Percentiles rank a stretch among this genome's conserved stretches.
Conservation (phyloP, 306 rosid genomes). For the Betula pendula region DNA sequence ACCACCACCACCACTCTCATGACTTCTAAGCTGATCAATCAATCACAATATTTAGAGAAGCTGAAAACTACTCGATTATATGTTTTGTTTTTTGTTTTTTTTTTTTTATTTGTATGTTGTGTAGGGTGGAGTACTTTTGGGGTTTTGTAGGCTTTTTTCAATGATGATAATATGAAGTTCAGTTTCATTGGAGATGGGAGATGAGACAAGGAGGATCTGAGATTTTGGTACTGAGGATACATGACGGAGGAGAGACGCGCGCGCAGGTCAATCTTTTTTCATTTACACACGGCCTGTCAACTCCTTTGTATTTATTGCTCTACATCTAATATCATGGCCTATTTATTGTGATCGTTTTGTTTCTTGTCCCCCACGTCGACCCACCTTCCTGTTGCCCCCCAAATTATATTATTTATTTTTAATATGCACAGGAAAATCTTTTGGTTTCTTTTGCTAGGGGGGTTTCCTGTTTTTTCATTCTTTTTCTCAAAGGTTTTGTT, state of each 20-base stretch:
- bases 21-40: conserved; percentile 44
- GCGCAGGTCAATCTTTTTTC: conserved; percentile 75
- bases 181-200: conserved; percentile 42
- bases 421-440: not conserved
- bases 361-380: conserved; percentile 45
- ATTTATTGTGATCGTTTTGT: conserved; percentile 43
- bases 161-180: conserved; percentile 54
- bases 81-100: conserved; percentile 8
- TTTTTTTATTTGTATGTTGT: conserved; percentile 21
- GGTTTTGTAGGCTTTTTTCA: conserved; percentile 45
- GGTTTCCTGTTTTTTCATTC: not conserved
- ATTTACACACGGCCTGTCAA: conserved; percentile 51
- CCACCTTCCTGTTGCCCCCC: conserved; percentile 34
- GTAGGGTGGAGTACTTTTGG: not conserved
- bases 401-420: conserved; percentile 15
- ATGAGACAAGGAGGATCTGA: conserved; percentile 36
- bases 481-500: conserved; percentile 9
- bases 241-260: conserved; percentile 46
- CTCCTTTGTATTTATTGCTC: conserved; percentile 58
- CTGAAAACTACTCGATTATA: conserved; percentile 17
- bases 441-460: conserved; percentile 14
- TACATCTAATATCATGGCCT: conserved; percentile 50
- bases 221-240: conserved; percentile 9
- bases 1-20: conserved; percentile 69
- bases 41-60: conserved; percentile 3